Conservation (phyloP, 306 rosid genomes). For the Phaseolus lunatus region DNA sequence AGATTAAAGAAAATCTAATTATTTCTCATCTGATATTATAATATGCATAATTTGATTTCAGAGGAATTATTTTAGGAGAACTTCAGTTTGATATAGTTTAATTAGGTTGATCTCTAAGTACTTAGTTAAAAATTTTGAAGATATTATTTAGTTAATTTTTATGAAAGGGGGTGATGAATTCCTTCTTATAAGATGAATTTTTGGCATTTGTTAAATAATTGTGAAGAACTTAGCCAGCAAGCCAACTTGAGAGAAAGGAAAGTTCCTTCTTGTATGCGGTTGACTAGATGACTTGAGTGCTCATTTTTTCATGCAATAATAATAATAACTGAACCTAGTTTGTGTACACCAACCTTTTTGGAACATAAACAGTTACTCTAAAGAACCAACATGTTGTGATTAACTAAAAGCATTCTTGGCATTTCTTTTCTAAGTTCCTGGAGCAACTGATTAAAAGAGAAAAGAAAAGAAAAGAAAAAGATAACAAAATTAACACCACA, state of each 20-base stretch:
- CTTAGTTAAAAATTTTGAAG: too few species aligned
- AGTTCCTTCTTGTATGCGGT: not conserved
- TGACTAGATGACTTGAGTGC: not conserved
- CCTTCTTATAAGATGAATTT: too few species aligned
- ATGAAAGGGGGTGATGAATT: too few species aligned
- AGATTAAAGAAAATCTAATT: too few species aligned
- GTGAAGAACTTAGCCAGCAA: conserved; percentile 17
- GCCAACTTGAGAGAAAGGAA: conserved; percentile 7
- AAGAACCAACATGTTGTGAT: not conserved
- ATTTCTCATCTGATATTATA: too few species aligned
- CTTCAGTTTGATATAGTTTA: too few species aligned
- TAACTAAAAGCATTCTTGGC: not conserved
- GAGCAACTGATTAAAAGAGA: not conserved
- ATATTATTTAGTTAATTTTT: too few species aligned
- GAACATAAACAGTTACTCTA: not conserved
- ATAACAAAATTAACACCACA: not conserved
- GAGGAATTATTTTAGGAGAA: too few species aligned
- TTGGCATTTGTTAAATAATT: too few species aligned
- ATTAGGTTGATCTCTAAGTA: too few species aligned
- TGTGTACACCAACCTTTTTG: not conserved
- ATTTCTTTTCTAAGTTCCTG: not conserved
- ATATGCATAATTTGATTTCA: too few species aligned
- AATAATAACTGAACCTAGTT: not conserved
- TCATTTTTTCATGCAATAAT: not conserved
- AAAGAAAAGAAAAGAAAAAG: not conserved